Evolutionary conservation across 2,329 filamentous ascomycete genomes (phyloP).

Genomic region (Mariannaea sp.): DNA sequence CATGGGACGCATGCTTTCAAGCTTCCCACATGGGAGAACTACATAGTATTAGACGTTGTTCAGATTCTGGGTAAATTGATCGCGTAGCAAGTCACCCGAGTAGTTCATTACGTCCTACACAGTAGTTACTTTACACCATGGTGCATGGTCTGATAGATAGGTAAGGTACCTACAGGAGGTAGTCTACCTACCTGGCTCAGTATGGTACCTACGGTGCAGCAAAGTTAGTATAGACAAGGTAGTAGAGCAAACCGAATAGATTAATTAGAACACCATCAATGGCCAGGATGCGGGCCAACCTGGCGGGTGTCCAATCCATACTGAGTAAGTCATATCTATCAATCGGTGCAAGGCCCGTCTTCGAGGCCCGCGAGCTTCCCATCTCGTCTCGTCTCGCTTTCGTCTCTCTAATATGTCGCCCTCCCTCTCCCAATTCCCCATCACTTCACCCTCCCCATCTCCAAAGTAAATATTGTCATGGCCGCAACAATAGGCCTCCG

Average conservation of each 20-base stretch:
- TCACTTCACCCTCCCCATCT: conserved; percentile 19
- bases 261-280: no score
- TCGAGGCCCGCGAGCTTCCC: neutral
- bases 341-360: neutral
- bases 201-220: no score
- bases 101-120: no score
- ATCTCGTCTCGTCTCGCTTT: neutral
- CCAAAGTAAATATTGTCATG: conserved; percentile 21
- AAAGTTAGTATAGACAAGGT: conserved; percentile 14
- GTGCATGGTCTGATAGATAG: no score
- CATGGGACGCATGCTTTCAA: conserved; percentile 19
- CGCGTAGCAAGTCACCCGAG: no score
- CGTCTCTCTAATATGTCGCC: no score
- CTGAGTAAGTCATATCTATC: neutral
- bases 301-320: neutral
- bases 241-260: no score
- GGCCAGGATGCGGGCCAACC: neutral
- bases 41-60: no score
- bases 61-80: no score
- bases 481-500: conserved; percentile 11
- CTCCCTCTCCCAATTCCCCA: conserved; percentile 22
- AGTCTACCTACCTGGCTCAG: no score
- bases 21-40: conserved; percentile 28
- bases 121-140: no score
- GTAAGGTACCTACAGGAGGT: no score